These are phyloP conservation scores for Botryotinia calthae DNA, from an alignment of 2,329 filamentous ascomycete species.

Conservation along the genomic window DNA sequence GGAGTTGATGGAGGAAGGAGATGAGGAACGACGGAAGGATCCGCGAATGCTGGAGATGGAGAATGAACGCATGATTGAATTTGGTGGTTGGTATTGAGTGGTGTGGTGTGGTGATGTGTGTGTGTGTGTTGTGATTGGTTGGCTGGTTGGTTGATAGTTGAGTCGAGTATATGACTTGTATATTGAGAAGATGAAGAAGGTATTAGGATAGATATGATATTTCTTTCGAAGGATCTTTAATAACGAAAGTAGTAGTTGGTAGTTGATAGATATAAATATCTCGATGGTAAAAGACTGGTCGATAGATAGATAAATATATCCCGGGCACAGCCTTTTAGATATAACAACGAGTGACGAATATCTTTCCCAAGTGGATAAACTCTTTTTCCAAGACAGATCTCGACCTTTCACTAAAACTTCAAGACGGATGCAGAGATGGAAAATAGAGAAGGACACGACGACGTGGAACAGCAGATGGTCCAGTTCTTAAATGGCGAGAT, in stretches of 20 bases:
- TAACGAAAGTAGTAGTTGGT: neutral
- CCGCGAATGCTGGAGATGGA: constrained; percentile 53
- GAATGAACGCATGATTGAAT: constrained; percentile 33
- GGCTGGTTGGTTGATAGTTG: neutral
- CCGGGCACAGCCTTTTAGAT: neutral
- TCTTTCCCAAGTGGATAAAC: neutral
- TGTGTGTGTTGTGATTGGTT: neutral
- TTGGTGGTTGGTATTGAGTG: constrained; percentile 2
- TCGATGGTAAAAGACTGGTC: neutral
- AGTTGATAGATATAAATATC: neutral
- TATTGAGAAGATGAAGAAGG: neutral
- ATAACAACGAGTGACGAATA: constrained; percentile 18
- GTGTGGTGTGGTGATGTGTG: neutral
- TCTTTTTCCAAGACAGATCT: neutral
- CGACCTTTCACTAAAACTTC: constrained; percentile 1
- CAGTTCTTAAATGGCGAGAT: constrained; percentile 14
- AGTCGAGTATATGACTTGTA: neutral
- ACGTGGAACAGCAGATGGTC: constrained; percentile 13
- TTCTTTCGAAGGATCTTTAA: neutral
- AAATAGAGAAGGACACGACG: neutral
- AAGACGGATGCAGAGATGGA: neutral
- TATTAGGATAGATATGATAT: neutral
- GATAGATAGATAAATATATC: neutral
- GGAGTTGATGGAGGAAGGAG: constrained; percentile 38
- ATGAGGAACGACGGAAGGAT: constrained; percentile 52